phyloP scores from a whole-genome alignment of 23 red algal species.

The Agarophyton chilense region DNA sequence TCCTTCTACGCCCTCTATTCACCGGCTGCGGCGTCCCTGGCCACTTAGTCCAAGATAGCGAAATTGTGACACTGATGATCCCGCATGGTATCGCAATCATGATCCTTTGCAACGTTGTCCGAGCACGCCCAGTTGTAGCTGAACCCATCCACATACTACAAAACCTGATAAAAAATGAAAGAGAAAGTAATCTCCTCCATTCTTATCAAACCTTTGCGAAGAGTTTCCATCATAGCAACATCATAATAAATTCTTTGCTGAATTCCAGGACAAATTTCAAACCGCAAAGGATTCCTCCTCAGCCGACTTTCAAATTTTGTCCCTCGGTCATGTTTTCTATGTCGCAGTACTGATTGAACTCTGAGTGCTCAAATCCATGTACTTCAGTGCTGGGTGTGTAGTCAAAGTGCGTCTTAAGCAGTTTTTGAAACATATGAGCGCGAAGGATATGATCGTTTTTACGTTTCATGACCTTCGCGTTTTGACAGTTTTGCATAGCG shows the following conservation, averaged over 20 bases:
- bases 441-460: too few relatives aligned
- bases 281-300: slow-evolving; percentile 44
- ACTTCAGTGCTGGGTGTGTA: slow-evolving; percentile 33
- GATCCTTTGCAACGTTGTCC: too few relatives aligned
- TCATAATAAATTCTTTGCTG: slow-evolving; percentile 45
- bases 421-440: slow-evolving; percentile 50
- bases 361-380: slow-evolving; percentile 49
- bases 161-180: slow-evolving; percentile 28
- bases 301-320: slow-evolving; percentile 34
- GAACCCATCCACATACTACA: slow-evolving; percentile 46
- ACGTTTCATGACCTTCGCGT: slow-evolving; percentile 16
- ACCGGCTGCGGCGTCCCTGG: too few relatives aligned
- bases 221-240: slow-evolving; percentile 21
- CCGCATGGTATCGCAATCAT: too few relatives aligned
- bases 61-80: too few relatives aligned
- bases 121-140: too few relatives aligned
- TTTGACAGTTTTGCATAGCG: slow-evolving; percentile 22
- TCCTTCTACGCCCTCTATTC: too few relatives aligned
- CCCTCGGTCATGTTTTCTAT: slow-evolving; percentile 8
- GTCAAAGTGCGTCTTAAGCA: slow-evolving; percentile 47
- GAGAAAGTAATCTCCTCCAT: slow-evolving; percentile 41
- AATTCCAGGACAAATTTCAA: too few relatives aligned
- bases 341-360: too few relatives aligned
- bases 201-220: slow-evolving; percentile 33
- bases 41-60: too few relatives aligned